Evolutionary conservation across 306 rosid genomes (phyloP).

Genomic region (Rosa chinensis): DNA sequence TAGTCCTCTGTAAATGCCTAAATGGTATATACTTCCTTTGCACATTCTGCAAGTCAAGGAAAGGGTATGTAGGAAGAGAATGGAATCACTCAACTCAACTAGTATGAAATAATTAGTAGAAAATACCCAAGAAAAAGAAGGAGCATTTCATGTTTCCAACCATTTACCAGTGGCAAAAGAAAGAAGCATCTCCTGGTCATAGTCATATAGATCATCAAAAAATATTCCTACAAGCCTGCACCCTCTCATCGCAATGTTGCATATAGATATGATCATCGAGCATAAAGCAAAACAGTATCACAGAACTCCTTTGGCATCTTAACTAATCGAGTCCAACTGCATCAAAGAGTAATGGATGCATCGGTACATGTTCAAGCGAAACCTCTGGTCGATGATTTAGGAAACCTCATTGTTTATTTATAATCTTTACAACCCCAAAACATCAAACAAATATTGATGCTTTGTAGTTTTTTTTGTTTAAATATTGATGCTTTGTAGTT

Average conservation of each 20-base stretch:
- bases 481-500: too few species aligned
- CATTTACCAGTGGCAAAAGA: constrained; percentile 85
- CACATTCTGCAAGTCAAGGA: constrained; percentile 62
- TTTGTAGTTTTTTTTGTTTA: too few species aligned
- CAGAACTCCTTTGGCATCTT: background rate
- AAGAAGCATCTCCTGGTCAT: constrained; percentile 39
- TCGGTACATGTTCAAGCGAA: background rate
- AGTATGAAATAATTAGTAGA: background rate
- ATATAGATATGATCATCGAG: constrained; percentile 23
- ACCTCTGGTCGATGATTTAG: too few species aligned
- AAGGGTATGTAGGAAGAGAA: constrained; percentile 5
- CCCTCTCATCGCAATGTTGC: constrained; percentile 44
- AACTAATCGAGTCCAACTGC: background rate
- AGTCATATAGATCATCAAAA: constrained; percentile 25
- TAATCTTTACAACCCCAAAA: too few species aligned
- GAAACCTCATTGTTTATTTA: too few species aligned
- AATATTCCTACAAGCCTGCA: constrained; percentile 13
- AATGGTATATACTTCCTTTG: constrained; percentile 24
- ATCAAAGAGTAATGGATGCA: background rate
- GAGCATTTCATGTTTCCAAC: constrained; percentile 3
- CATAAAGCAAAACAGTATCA: constrained; percentile 4
- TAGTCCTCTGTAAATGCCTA: constrained; percentile 42
- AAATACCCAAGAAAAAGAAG: constrained; percentile 13
- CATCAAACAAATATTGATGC: too few species aligned
- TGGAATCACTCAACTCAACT: background rate